A percentile compares a stretch with the other conserved stretches of the same genome.
phyloP scores from a whole-genome alignment of 1,284 basidiomycete genomes.

The Trichosporon sp. region DNA sequence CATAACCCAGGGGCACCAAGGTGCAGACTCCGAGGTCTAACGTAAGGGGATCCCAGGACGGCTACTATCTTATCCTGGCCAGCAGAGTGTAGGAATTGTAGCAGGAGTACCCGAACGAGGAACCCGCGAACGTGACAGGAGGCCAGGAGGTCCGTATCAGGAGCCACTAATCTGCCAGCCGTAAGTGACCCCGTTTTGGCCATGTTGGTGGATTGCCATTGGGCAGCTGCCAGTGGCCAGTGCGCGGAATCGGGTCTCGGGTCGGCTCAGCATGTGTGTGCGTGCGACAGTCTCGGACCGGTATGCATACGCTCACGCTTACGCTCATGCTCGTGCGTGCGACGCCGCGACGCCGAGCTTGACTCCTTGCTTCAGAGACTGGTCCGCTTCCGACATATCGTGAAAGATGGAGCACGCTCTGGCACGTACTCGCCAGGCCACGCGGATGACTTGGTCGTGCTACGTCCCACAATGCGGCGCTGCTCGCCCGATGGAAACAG shows the following conservation, averaged over 20 bases:
- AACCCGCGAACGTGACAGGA: neutral
- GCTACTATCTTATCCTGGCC: neutral
- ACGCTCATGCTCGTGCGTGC: neutral
- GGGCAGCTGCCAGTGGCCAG: neutral
- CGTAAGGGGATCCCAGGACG: neutral
- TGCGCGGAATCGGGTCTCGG: constrained; percentile 5
- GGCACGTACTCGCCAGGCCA: no score
- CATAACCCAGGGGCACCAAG: no score
- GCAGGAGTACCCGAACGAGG: neutral
- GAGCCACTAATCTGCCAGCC: no score
- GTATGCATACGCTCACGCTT: neutral
- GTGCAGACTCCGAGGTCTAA: neutral
- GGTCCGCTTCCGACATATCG: neutral
- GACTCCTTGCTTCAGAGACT: neutral
- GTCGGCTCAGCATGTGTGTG: neutral
- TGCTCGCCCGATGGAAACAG: no score
- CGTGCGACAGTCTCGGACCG: neutral
- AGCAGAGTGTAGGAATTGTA: neutral
- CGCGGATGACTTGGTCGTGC: no score
- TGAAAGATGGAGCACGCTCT: neutral
- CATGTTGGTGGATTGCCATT: neutral
- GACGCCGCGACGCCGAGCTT: no score
- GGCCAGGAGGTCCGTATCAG: neutral
- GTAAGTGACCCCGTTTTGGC: no score
- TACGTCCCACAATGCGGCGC: no score